Evolutionary conservation across 1,139 yeast genomes (phyloP), one percentile per base, ranked within the genome.

Genomic region (Candida tetrigidarum): DNA sequence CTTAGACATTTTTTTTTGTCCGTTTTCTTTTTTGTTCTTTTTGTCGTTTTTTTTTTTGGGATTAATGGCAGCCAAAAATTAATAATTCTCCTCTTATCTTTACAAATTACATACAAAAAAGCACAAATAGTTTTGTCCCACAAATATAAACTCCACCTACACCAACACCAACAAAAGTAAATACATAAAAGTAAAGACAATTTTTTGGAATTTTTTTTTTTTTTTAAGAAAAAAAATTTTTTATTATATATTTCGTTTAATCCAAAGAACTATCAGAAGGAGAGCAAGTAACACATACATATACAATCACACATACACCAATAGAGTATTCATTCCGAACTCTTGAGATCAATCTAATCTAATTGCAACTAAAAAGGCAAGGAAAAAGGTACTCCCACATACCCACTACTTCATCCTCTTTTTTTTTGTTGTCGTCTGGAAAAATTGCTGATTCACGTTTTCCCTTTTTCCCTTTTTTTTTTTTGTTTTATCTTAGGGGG

Each of bases 11-110:
- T 23, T 23, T 23, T 23, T 23, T 23, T 23, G 27, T 22, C 23
- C n/a, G 11, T 4, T 10, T 8, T 23, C n/a, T 8, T 4, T n/a
- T 23, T 23, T 10, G 27, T 23, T 10, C n/a, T 23, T 10, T 10
- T 23, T 10, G 27, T 3, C 9, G 27, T n/a, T n/a, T n/a, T n/a
- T n/a, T n/a, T n/a, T n/a, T n/a, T n/a, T n/a, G n/a, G n/a, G n/a
- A n/a, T n/a, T n/a, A n/a, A n/a, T n/a, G n/a, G n/a, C n/a, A n/a
- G n/a, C n/a, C n/a, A n/a, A 16, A 32, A 32, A 32, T 32, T 32
- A 32, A 32, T 18, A 32, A 18, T 32, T 19, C 35, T 32, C 35
- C 35, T 23, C 35, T 32, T 32, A 32, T 32, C 35, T 32, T 18
- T 32, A 32, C 35, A 32, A 32, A 32, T 32, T 18, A 32, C 35